Evolutionary conservation across 345 rosid genomes (phyloP), one percentile per base, ranked within the genome.

Genomic region (Lepidium didymum): DNA sequence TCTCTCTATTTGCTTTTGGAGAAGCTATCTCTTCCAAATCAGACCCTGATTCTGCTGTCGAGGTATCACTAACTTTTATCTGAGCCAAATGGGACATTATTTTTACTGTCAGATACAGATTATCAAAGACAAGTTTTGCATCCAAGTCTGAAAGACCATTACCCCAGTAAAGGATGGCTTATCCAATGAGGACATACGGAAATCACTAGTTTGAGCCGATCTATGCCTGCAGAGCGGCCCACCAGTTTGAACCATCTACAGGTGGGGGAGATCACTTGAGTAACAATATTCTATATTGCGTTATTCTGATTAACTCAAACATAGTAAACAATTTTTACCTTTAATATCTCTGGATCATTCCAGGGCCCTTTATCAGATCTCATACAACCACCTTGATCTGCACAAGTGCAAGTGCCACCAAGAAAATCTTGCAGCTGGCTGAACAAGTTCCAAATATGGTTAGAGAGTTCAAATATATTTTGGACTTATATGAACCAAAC

Each of bases 311-410:
- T 34, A 62, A 45, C 54, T 4, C 23, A 43, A 41, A 54, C 6
- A 31, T n/a, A 52, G 36, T 21, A 14, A 33, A 62, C 15, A 41
- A 35, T 19, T 61, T 29, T 57, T 62, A 95, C 99, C 85, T 81
- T 85, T 75, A 89, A 64, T 76, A 95, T 87, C 69, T 84, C 72
- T 5, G 93, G 87, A 73, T 95, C 85, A 58, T 86, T 84, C 99
- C 99, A 91, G n/a, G 99, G 99, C 25, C 98, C 99, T 77, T 85
- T 95, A 69, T 95, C 92, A 7, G 97, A 95, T 74, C 83, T 80
- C 93, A 95, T 83, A 72, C 99, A 95, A 71, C 97, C 98, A 49
- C 97, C 98, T 75, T 75, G 78, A 78, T 85, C 85, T 11, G 86
- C 86, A 76, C 98, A 95, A 55, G 81, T 85, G 76, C 99, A 95